Evolutionary conservation across 345 rosid genomes (phyloP), one percentile per base, ranked within the genome.

Genomic region (Gossypium rotundifolium): DNA sequence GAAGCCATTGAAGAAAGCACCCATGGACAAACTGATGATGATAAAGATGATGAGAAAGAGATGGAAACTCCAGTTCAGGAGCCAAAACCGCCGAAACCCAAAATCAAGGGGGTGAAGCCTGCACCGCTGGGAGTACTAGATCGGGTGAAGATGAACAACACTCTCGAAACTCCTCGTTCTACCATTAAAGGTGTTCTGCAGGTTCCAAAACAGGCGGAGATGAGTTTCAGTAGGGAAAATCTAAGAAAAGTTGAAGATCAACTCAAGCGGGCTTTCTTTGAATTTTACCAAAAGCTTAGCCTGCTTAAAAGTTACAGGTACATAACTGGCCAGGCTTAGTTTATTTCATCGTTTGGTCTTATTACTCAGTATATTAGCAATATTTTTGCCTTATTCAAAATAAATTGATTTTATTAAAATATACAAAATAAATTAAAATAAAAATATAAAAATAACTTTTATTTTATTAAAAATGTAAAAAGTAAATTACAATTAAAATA

Each of bases 231-330:
- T 10, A 86, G 82, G 81, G 86, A 86, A 2, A 86, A 89, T 75
- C 84, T 91, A 3, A 83, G 70, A 61, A 88, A 65, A 72, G 86
- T 87, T 0, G 93, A 89, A 44, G 84, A 80, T 1, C 87, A 76
- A 74, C 89, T 88, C 7, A 84, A 74, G 81, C 77, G 73, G 9
- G 93, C 89, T 69, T 89, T 91, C 20, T 77, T 83, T 1, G 89
- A 79, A 72, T 91, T 91, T 9, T 82, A 88, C 80, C 92, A 84
- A 27, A 89, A 88, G 82, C 97, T 91, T 80, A 84, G 89, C 52
- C 87, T 91, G 40, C 88, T 89, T 13, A 89, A 88, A 79, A 89
- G 92, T 82, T 91, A 81, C 70, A 73, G 87, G 57, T 52, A 52
- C 3, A 33, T 33, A 33, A 5, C 40, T 5, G 40, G 7, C 40